Base-by-base conservation (phyloP, 345 rosid genomes). In the Brassica cretica region DNA sequence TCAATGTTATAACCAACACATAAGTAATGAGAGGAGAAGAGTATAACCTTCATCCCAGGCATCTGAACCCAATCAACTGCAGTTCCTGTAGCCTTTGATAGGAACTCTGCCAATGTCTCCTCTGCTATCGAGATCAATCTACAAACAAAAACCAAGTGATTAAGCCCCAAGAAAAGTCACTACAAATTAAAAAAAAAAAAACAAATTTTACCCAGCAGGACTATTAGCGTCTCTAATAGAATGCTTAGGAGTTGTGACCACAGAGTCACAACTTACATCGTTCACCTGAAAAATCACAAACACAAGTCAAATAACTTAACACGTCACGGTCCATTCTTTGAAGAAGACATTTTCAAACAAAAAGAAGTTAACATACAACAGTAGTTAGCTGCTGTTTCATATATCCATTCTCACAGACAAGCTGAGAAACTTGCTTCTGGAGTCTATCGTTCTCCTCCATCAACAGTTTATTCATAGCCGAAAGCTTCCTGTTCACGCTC, bases 11-110 rank as follows among this genome's bases (percentile, higher is more conserved):
- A 39, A 10, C 7, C 16, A 14, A 46, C 55, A 46, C 55, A 46
- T 46, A 46, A 46, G 55, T 46, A 14, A 46, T 46, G 16, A 46
- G 15, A 14, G 55, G 16, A 46, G 55, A 46, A 2, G 55, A 1
- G 16, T 46, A 46, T 46, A 46, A 46, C 99, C 99, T 96, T 96
- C 99, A 96, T 96, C 97, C 99, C 99, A 87, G 98, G 98, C 99
- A 96, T 90, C 91, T 96, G 99, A 87, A 96, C 97, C 99, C 99
- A 96, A 87, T 96, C 98, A 75, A 96, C 97, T 89, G 96, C 97
- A 86, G 98, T 96, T 93, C 99, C 99, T 72, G 95, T 96, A 89
- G 99, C 99, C 97, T 93, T 96, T 76, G 98, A 91, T 80, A 96
- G 98, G 97, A 96, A 96, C 93, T 93, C 97, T 87, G 98, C 88